These are phyloP conservation scores for Dittrichia graveolens DNA, from an alignment of 129 eudicot genomes.

Conservation along the genomic window DNA sequence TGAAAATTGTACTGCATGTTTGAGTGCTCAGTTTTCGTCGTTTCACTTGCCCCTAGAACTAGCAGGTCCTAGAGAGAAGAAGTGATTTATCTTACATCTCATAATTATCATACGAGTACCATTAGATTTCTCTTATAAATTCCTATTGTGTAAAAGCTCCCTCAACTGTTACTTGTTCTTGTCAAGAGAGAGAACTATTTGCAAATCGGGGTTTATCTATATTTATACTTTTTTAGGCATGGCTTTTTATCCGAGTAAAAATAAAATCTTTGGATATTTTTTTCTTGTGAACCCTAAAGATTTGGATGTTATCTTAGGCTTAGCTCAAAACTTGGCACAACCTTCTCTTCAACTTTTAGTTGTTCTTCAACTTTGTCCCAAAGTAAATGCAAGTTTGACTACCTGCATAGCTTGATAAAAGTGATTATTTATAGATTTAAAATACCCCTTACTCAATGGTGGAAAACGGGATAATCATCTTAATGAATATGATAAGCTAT, in stretches of 20 bases:
- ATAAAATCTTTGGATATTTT: background rate
- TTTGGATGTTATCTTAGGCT: constrained; percentile 7
- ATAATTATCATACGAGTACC: background rate
- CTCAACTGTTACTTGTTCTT: background rate
- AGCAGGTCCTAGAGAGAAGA: background rate
- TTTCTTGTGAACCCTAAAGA: background rate
- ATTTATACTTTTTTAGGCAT: background rate
- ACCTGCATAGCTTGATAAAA: no score
- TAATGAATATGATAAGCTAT: background rate
- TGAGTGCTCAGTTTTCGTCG: background rate
- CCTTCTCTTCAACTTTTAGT: background rate
- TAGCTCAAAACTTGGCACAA: background rate
- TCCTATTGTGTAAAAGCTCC: background rate
- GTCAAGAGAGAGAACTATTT: constrained; percentile 2
- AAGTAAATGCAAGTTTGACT: constrained; percentile 8
- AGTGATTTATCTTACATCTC: background rate
- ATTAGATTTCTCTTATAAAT: background rate
- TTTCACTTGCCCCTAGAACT: background rate
- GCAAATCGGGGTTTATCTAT: constrained; percentile 6
- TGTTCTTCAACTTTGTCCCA: constrained; percentile 1
- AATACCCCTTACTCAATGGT: background rate
- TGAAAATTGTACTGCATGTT: background rate
- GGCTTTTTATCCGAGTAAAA: background rate
- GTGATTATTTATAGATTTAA: background rate
- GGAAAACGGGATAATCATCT: background rate